phyloP scores from a whole-genome alignment of 2,329 filamentous ascomycete species.

The Calonectria pseudoturangicola region DNA sequence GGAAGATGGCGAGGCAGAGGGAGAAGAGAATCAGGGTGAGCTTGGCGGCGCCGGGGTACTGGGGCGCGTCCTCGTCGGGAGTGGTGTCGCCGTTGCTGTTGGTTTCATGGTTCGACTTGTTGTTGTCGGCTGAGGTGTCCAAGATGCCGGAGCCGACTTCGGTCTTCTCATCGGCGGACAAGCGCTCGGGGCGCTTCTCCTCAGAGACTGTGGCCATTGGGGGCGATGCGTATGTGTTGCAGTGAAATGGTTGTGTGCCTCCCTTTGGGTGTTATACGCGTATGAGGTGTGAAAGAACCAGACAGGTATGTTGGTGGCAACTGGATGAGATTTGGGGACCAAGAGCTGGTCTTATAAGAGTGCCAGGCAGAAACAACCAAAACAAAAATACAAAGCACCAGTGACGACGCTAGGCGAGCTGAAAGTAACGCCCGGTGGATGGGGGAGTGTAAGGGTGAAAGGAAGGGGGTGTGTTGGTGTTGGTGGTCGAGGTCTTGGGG shows the following conservation, averaged over 20 bases:
- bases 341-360: conserved; percentile 20
- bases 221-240: background rate
- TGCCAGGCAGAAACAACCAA: background rate
- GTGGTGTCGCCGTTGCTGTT: conserved; percentile 41
- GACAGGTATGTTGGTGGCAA: background rate
- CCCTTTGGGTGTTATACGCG: background rate
- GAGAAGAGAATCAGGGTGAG: conserved; percentile 65
- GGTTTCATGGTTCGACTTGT: conserved; percentile 27
- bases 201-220: conserved; percentile 44
- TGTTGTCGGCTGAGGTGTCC: conserved; percentile 39
- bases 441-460: background rate
- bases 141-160: conserved; percentile 55
- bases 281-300: background rate
- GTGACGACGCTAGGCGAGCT: background rate
- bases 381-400: background rate
- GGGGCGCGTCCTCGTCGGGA: conserved; percentile 31
- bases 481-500: background rate
- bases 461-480: background rate
- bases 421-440: background rate
- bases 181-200: conserved; percentile 49
- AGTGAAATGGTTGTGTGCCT: background rate
- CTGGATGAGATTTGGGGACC: conserved; percentile 27
- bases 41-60: conserved; percentile 64
- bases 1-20: conserved; percentile 68
- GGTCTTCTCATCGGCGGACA: conserved; percentile 57